phyloP scores from a whole-genome alignment of 495 filamentous ascomycete genomes.

The Tuber microsphaerosporum region DNA sequence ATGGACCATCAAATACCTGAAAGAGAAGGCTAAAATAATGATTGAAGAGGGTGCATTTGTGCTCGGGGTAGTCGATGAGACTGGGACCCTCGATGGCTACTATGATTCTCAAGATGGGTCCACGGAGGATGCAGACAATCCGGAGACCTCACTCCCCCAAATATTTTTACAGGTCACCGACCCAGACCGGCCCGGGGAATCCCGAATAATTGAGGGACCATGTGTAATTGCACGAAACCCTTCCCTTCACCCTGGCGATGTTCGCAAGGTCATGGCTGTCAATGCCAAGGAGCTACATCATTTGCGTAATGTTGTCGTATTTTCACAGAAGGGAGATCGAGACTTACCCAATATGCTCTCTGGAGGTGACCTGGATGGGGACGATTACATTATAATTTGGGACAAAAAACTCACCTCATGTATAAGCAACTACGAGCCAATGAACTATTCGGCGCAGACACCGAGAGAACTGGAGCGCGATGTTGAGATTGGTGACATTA shows the following conservation, averaged over 20 bases:
- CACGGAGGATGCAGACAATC: conserved; percentile 26
- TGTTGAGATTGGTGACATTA: conserved; percentile 63
- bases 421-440: conserved; percentile 63
- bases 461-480: conserved; percentile 49
- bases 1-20: conserved; percentile 77
- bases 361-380: conserved; percentile 90
- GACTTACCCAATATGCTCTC: conserved; percentile 90
- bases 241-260: conserved; percentile 87
- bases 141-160: conserved; percentile 54
- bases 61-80: conserved; percentile 86
- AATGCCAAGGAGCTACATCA: conserved; percentile 65
- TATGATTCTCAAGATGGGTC: conserved; percentile 38
- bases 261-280: conserved; percentile 80
- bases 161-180: conserved; percentile 78
- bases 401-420: conserved; percentile 55
- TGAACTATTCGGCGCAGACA: conserved; percentile 58
- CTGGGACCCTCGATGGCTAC: conserved; percentile 64
- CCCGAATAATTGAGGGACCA: conserved; percentile 63
- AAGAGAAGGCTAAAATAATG: conserved; percentile 83
- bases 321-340: conserved; percentile 75
- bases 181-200: conserved; percentile 47
- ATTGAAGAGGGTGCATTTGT: conserved; percentile 79
- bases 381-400: conserved; percentile 95
- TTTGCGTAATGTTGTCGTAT: conserved; percentile 74
- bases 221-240: conserved; percentile 88